Base-by-base conservation (phyloP, 345 rosid genomes). In the Excoecaria agallocha region DNA sequence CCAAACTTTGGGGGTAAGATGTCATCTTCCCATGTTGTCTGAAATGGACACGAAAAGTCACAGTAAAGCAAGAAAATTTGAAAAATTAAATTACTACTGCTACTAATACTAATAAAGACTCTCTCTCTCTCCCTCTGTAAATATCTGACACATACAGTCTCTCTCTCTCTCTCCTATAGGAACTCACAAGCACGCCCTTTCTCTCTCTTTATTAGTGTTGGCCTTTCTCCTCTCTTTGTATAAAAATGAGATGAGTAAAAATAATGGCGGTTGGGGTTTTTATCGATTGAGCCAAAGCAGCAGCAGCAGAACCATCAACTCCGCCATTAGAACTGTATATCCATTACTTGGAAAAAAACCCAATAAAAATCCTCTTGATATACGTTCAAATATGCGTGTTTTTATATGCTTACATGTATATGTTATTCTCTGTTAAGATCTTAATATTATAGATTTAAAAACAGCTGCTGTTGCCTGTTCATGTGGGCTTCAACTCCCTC, bases 221-320 rank as follows among this genome's bases (percentile, higher is more conserved):
- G 72, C 73, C 77, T 39, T 71, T 46, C 51, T n/a, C n/a, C n/a
- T 66, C 66, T 19, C 37, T 49, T 66, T 65, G 70, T 74, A 67
- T 76, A 79, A 79, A 73, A 75, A 69, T 25, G 72, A 57, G 60
- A 63, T 37, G 45, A 41, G 17, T 41, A 63, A 63, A 50, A 77
- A 59, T 79, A 76, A 79, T 78, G 84, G 85, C 81, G 77, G 80
- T 86, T 82, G 76, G n/a, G 71, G 74, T 72, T 78, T 77, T 75
- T 79, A 77, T 81, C 78, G 82, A 82, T 80, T 73, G 74, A 70
- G 63, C 73, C 39, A 19, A 50, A 59, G 17, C n/a, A n/a, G n/a
- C n/a, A n/a, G 72, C 66, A 62, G 45, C 30, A 84, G 77, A 68
- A 45, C 80, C 69, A 49, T 41, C 77, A 6, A 55, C 75, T 25